Conservation (phyloP, 1,284 basidiomycete genomes). For the Rhodofomes roseus region DNA sequence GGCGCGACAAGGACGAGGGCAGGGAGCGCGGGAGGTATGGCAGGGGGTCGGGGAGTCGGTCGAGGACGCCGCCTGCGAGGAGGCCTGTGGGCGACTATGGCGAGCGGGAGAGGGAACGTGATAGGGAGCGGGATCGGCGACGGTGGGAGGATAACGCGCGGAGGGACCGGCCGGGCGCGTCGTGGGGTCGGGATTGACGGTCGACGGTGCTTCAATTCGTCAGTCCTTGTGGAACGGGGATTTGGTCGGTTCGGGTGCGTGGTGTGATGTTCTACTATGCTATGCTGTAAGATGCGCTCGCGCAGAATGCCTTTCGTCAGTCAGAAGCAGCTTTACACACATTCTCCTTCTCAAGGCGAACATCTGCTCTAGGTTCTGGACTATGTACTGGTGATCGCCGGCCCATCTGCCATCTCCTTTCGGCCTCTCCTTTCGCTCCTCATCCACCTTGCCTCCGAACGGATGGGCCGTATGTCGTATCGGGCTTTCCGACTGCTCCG, state of each 20-base stretch:
- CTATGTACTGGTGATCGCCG: too few species aligned
- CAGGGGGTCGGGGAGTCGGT: constrained; percentile 17
- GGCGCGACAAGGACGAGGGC: constrained; percentile 11
- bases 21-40: constrained; percentile 14
- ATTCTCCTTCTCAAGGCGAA: too few species aligned
- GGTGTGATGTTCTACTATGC: neutral
- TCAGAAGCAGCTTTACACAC: too few species aligned
- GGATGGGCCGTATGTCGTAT: too few species aligned
- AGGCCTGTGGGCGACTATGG: constrained; percentile 34
- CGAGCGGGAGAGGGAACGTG: constrained; percentile 40
- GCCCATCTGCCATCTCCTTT: too few species aligned
- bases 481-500: too few species aligned
- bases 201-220: neutral
- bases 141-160: constrained; percentile 46
- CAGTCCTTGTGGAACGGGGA: neutral
- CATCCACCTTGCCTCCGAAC: too few species aligned
- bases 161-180: constrained; percentile 29
- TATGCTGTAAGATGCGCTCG: neutral
- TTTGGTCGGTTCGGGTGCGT: neutral
- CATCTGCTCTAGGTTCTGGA: too few species aligned
- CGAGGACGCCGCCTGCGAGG: constrained; percentile 24
- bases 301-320: too few species aligned
- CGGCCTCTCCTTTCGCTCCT: too few species aligned
- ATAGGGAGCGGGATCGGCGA: constrained; percentile 47
- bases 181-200: constrained; percentile 26